Conservation (phyloP, 768 basidiomycete species). For the Hericium coralloides region DNA sequence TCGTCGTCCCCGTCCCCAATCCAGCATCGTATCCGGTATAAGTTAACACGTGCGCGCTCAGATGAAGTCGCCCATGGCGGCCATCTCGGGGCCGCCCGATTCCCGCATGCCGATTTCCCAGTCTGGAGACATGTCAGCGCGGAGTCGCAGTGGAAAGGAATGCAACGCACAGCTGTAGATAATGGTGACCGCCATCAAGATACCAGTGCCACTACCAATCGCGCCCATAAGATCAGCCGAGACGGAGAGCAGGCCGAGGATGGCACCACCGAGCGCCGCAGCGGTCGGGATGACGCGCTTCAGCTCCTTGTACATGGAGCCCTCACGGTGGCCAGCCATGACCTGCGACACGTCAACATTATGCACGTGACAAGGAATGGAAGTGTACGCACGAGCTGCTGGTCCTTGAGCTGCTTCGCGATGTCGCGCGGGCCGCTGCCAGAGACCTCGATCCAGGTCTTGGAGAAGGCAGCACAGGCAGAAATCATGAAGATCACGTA, state of each 20-base stretch:
- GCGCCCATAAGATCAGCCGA: slow-evolving; percentile 93
- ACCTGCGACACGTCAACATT: slow-evolving; percentile 32
- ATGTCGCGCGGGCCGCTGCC: slow-evolving; percentile 93
- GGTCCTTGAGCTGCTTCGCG: slow-evolving; percentile 97
- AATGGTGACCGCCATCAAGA: slow-evolving; percentile 96
- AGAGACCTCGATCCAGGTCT: slow-evolving; percentile 99
- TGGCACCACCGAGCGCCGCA: slow-evolving; percentile 95
- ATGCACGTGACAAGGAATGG: neutral
- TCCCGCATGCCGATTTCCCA: slow-evolving; percentile 95
- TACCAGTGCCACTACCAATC: slow-evolving; percentile 91
- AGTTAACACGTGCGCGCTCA: slow-evolving; percentile 19
- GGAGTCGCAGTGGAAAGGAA: neutral
- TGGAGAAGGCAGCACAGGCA: slow-evolving; percentile 95
- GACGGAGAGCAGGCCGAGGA: slow-evolving; percentile 85
- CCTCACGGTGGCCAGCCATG: slow-evolving; percentile 85
- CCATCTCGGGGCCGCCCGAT: slow-evolving; percentile 76
- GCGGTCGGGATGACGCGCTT: slow-evolving; percentile 98
- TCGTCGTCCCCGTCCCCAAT: neutral
- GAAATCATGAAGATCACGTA: slow-evolving; percentile 91
- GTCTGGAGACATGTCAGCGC: slow-evolving; percentile 35
- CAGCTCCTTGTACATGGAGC: slow-evolving; percentile 98
- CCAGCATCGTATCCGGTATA: no score
- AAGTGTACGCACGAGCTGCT: slow-evolving; percentile 65
- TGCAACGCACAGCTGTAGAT: slow-evolving; percentile 61
- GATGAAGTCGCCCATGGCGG: slow-evolving; percentile 69